Evolutionary conservation across 2,329 filamentous ascomycete genomes (phyloP), one percentile per base, ranked within the genome.

Genomic region (Calonectria hongkongensis): DNA sequence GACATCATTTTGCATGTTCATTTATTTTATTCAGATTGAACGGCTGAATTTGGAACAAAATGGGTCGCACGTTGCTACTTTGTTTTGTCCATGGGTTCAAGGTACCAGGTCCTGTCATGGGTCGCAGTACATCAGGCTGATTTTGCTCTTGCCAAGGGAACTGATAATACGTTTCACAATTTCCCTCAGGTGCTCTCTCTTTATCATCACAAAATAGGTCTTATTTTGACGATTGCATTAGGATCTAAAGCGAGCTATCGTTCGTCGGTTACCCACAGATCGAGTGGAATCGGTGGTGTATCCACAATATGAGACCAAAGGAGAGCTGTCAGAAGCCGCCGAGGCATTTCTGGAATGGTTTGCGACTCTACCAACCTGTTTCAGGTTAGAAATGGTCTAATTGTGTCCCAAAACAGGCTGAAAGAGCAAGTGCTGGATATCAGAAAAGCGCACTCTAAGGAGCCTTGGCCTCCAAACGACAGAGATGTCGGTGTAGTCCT

Each of bases 401-500:
- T 21, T 0, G 10, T 3, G 6, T 4, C 16, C 4, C 1, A 16
- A 30, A 94, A 30, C 33, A 94, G 93, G 94, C 88, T 98, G 58
- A 93, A 94, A 79, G 92, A 95, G 80, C 92, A 92, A 75, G 94
- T 97, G 45, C 95, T 96, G 82, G 93, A 96, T 60, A 86, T 96
- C 18, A 84, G 88, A 73, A 95, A 97, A 81, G 90, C 92, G 71
- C 90, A 90, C 39, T 91, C 92, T 73, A 88, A 89, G 28, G 94
- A 92, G 1, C 92, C 94, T 12, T 95, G 93, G 80, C 95, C 95
- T 1, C 95, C 94, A 1, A 89, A 94, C 56, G 94, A 97, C 77
- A 92, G 94, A n/a, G 92, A 92, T 0, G 94, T 98, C 10, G 93
- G 93, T 71, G 93, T 95, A 3, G 87, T 98, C 47, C 87, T 98